Conservation (phyloP, 1,284 basidiomycete genomes). For the Ceratobasidium papillatum region DNA sequence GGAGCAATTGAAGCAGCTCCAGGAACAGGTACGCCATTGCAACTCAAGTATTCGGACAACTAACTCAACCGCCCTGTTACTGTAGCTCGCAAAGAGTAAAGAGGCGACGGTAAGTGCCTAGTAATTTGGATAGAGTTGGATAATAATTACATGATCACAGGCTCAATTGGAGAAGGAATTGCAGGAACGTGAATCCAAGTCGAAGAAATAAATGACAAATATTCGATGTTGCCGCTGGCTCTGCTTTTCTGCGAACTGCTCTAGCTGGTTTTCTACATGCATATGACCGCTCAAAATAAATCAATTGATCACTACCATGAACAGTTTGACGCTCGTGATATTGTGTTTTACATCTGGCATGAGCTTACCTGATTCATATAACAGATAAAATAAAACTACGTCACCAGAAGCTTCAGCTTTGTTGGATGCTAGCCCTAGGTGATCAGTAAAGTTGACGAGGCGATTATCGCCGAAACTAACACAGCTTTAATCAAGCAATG, state of each 20-base stretch:
- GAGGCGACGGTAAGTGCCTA: conserved; percentile 1
- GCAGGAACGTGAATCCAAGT: conserved; percentile 1
- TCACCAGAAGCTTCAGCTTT: too few species aligned
- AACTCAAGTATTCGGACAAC: background rate
- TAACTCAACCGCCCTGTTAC: background rate
- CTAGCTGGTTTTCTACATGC: background rate
- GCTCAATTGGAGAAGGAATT: conserved; percentile 13
- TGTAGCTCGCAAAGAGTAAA: conserved; percentile 20
- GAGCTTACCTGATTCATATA: too few species aligned
- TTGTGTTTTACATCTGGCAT: too few species aligned
- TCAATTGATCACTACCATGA: background rate
- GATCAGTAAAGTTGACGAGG: too few species aligned
- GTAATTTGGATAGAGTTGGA: background rate
- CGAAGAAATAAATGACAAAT: background rate
- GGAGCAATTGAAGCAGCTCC: conserved; percentile 31
- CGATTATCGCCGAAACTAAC: too few species aligned
- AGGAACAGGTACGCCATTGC: background rate
- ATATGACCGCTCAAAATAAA: conserved; percentile 20
- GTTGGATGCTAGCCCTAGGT: too few species aligned
- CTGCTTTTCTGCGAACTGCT: background rate
- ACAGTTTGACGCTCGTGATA: background rate
- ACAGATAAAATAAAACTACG: too few species aligned
- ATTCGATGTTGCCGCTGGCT: background rate
- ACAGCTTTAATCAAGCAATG: too few species aligned
- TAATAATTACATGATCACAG: background rate